Base-by-base conservation (phyloP, 1,284 basidiomycete genomes). In the Trametes polyzona region DNA sequence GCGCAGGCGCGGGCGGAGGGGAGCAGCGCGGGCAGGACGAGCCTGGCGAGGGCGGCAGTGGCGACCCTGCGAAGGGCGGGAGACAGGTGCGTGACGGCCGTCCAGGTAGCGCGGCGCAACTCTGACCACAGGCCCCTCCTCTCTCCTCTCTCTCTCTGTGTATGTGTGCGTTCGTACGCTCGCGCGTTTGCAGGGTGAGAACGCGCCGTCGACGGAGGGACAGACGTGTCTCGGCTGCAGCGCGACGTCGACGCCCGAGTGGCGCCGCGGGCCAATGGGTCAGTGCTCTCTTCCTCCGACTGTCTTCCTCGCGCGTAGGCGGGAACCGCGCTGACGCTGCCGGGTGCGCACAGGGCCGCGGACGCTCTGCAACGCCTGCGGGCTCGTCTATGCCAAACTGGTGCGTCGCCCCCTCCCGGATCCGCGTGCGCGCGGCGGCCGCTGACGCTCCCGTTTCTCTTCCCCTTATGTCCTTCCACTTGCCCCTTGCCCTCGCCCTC, bases 171-270 rank as follows among this genome's bases (percentile, higher is more conserved):
- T 26, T 48, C 43, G 51, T 33, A 4, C 24, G 29, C 27, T 14
- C 59, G 26, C 37, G 40, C 39, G 44, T 33, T 23, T 11, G 52
- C 55, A 61, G 57, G 33, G 39, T 19, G 58, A 83, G 77, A 79
- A 81, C 11, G 79, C 76, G 54, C 76, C 76, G 23, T 73, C 72
- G 56, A 72, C 74, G 56, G 84, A 87, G 58, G 81, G 81, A 19
- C 90, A 90, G 71, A 86, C 81, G 33, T 92, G 90, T 71, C 75
- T 90, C 29, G 90, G 88, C 27, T 92, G 90, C 73, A 80, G 76
- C 64, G 90, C 90, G 57, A 92, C 90, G n/a, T 86, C 89, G 52
- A 92, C 90, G 55, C 90, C 90, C 5, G 90, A 92, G 76, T 92
- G 90, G 90, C 78, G 90, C 54, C 74, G 90, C 63, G 90, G 90